Base-by-base conservation (phyloP, 805 yeast genomes). In the Yarrowia sp. region DNA sequence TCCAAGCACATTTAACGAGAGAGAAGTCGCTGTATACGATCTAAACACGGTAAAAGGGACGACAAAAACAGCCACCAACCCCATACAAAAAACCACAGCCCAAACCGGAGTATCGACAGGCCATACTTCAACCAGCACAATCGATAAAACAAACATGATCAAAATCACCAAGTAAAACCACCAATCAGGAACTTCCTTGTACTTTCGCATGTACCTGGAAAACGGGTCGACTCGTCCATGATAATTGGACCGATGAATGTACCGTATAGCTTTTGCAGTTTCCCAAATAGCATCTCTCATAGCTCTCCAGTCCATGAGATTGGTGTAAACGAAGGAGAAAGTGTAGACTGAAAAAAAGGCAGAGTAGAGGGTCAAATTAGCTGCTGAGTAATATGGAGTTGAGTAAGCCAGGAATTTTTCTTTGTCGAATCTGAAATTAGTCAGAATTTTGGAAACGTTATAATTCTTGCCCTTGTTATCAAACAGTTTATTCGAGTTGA, bases 341-440 rank as follows among this genome's bases (percentile, higher is more conserved):
- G 89, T 87, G 68, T 84, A 84, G 51, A 82, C 72, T 36, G 82
- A 81, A 72, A 84, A 84, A 70, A 77, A 80, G 0, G 86, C 81
- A 22, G 89, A 88, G 70, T 85, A 85, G 17, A 79, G 72, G 7
- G 68, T 67, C 53, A 68, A 31, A 47, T 61, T 55, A 28, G 66
- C 89, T 9, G 90, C 89, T 35, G 84, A 71, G 70, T 84, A 85
- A 73, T 81, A 86, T 8, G 90, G 90, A 8, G 89, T 88, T 0
- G 90, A 86, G 74, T 87, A 87, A 8, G 74, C 73, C 69, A 81
- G 73, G 73, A 86, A 87, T 4, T 77, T 83, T 10, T 73, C 75
- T 58, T 75, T 73, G 70, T 82, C 77, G 67, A 86, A 79, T 1
- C 31, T 28, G 38, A 66, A 67, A 13, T 67, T 42, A 2, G 55